Percentiles rank a stretch among this genome's conserved stretches.
phyloP scores from a whole-genome alignment of 164 flowering plant species.

The Litsea cubeba region DNA sequence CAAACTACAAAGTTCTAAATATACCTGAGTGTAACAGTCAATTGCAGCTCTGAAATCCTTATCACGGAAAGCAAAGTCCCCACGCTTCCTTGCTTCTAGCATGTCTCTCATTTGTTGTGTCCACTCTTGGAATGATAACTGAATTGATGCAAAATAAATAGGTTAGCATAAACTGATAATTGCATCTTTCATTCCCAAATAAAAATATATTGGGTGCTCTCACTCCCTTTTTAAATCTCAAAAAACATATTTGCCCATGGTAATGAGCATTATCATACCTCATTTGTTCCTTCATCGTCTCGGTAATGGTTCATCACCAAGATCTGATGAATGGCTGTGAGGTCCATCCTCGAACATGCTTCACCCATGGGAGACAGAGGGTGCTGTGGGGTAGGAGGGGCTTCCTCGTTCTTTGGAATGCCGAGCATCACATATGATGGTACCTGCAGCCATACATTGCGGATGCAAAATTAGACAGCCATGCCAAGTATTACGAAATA shows the following conservation, averaged over 20 bases:
- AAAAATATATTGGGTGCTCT: neutral
- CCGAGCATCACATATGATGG: conserved; percentile 87
- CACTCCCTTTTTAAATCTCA: no score
- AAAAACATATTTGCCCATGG: no score
- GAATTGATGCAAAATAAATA: conserved; percentile 4
- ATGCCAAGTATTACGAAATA: neutral
- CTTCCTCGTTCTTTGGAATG: conserved; percentile 78
- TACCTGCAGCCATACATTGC: conserved; percentile 40
- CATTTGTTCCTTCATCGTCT: conserved; percentile 96
- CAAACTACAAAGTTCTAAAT: neutral
- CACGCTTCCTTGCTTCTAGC: conserved; percentile 96
- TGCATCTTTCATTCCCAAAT: neutral
- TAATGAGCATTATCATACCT: conserved; percentile 42
- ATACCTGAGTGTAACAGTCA: conserved; percentile 91
- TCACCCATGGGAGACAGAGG: conserved; percentile 95
- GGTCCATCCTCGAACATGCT: conserved; percentile 91
- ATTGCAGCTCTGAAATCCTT: conserved; percentile 85
- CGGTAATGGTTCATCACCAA: conserved; percentile 77
- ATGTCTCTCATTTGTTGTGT: conserved; percentile 98
- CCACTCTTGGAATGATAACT: conserved; percentile 99
- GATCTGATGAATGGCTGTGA: conserved; percentile 94
- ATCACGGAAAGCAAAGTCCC: conserved; percentile 93
- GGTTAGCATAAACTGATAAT: neutral
- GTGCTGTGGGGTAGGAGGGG: conserved; percentile 61
- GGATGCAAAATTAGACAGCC: neutral